phyloP scores from a whole-genome alignment of 1,139 yeast species.

The Protomyces inundatus region DNA sequence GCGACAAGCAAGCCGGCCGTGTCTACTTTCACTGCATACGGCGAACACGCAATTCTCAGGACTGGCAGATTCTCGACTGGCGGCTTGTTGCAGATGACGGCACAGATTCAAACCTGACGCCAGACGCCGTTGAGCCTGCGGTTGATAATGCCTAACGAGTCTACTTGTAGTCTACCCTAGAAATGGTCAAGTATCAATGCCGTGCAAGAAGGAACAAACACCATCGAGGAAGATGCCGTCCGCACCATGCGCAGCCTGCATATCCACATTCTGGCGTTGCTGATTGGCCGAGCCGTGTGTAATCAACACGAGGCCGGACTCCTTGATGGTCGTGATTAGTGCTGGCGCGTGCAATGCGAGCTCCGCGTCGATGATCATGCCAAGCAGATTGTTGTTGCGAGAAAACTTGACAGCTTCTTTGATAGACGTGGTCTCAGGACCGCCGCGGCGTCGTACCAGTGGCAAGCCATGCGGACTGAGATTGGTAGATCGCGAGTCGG shows the following conservation, averaged over 20 bases:
- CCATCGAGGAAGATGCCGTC: conserved; percentile 19
- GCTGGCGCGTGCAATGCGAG: conserved; percentile 58
- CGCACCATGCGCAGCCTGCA: conserved; percentile 17
- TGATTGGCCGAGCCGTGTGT: conserved; percentile 45
- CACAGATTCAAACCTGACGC: not conserved
- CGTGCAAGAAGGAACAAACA: conserved; percentile 11
- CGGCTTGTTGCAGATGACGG: conserved; percentile 6
- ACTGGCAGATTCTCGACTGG: conserved; percentile 19
- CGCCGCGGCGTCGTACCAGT: conserved; percentile 39
- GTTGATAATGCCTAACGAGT: not conserved
- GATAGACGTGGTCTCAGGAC: conserved; percentile 47
- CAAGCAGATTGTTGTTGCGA: conserved; percentile 72
- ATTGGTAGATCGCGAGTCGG: conserved; percentile 31
- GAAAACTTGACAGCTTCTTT: conserved; percentile 69
- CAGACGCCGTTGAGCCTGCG: conserved; percentile 2
- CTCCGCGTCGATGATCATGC: conserved; percentile 47
- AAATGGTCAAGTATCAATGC: conserved; percentile 6
- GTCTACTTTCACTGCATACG: conserved; percentile 17
- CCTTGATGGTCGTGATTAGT: conserved; percentile 66
- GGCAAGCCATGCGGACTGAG: conserved; percentile 40
- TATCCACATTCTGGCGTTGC: conserved; percentile 31
- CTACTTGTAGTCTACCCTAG: not conserved
- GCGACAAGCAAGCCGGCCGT: conserved; percentile 40
- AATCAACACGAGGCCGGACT: conserved; percentile 75
- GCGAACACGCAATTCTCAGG: conserved; percentile 9